Base-by-base conservation (phyloP, 495 filamentous ascomycete genomes). In the Annulohypoxylon maeteangense region DNA sequence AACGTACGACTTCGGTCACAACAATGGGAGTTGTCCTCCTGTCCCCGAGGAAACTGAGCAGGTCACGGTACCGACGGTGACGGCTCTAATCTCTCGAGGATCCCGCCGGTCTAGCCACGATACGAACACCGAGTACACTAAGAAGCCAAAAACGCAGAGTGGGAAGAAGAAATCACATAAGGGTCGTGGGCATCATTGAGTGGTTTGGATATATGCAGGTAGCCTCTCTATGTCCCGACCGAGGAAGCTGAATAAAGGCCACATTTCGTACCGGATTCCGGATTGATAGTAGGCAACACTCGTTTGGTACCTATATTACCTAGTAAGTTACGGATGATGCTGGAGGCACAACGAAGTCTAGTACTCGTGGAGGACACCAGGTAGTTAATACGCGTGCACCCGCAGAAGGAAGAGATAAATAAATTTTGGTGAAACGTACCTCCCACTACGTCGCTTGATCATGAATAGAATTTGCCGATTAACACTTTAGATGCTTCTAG, bases 161-260 rank as follows among this genome's bases (percentile, higher is more conserved):
- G 68, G 72, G 36, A 65, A 70, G 53, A 79, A 78, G 66, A 79
- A 76, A 67, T 60, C 71, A 16, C 74, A 77, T 48, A 79, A 76
- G 68, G 64, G 57, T 27, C 67, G 74, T 42, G 51, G 53, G 44
- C 65, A 77, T 58, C 64, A 72, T 69, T 75, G 36, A 71, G 34
- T 60, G 47, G 57, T 62, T 50, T 61, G 32, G 48, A 48, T 64
- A 48, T 47, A 61, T 57, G 44, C 51, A 65, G 55, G 58, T 53
- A 57, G 50, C 56, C 57, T 29, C 60, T 34, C 34, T 20, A 12
- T 23, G 34, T 34, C 29, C 40, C 11, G 12, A 23, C 47, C 27
- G 25, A 44, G 12, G 18, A 32, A 23, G 34, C 25, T n/a, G 27
- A 59, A 29, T n/a, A 64, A 29, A 25, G n/a, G 25, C 20, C 29